Evolutionary conservation across 31 red algal genomes (phyloP).

Genomic region (Odonthalia washingtoniensis): DNA sequence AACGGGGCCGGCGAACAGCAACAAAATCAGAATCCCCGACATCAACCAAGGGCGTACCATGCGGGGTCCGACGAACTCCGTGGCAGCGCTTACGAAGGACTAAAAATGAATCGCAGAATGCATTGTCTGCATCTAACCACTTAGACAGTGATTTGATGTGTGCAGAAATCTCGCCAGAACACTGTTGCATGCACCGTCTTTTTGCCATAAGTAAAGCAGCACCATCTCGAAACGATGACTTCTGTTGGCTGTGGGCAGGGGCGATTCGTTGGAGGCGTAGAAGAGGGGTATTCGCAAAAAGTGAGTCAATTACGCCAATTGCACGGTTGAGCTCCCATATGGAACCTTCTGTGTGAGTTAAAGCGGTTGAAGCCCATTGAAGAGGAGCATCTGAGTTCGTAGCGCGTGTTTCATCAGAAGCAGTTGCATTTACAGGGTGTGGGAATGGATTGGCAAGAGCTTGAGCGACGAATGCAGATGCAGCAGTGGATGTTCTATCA

Average conservation of each 20-base stretch:
- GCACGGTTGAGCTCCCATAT: slow-evolving; percentile 60
- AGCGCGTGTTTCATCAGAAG: slow-evolving; percentile 56
- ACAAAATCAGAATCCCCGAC: slow-evolving; percentile 78
- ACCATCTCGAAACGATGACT: slow-evolving; percentile 46
- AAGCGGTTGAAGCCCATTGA: slow-evolving; percentile 57
- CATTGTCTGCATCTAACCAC: slow-evolving; percentile 62
- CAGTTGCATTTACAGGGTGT: neutral
- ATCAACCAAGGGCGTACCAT: slow-evolving; percentile 68
- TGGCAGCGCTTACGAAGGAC: slow-evolving; percentile 50
- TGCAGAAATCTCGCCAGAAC: slow-evolving; percentile 35
- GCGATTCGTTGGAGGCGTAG: slow-evolving; percentile 57
- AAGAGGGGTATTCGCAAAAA: slow-evolving; percentile 45
- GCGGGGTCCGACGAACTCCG: slow-evolving; percentile 46
- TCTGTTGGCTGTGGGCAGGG: slow-evolving; percentile 21
- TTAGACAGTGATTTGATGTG: slow-evolving; percentile 41
- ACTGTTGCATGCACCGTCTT: slow-evolving; percentile 34
- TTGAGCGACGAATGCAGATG: slow-evolving; percentile 52
- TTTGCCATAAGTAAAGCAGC: slow-evolving; percentile 57
- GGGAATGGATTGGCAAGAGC: slow-evolving; percentile 45
- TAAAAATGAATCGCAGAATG: slow-evolving; percentile 60
- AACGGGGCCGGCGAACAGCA: slow-evolving; percentile 43
- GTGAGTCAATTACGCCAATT: slow-evolving; percentile 73
- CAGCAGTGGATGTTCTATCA: slow-evolving; percentile 62
- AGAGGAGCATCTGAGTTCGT: slow-evolving; percentile 47
- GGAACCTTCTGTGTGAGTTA: slow-evolving; percentile 56